These are phyloP conservation scores for Fraxinus paxiana DNA, from an alignment of 305 asterid species.

Conservation along the genomic window DNA sequence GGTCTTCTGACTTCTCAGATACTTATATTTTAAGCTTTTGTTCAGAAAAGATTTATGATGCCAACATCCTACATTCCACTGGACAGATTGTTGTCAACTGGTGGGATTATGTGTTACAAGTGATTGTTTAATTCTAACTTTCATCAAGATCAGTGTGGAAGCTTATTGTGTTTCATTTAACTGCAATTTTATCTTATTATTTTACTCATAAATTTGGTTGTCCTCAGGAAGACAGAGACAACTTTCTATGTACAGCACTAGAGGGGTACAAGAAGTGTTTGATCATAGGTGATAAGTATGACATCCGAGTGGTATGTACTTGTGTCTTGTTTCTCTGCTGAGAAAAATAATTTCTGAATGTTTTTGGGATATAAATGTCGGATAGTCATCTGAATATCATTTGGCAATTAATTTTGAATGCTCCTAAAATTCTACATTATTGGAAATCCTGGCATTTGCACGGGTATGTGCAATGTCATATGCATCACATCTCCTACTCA, in stretches of 20 bases:
- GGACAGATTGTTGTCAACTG: not conserved
- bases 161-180: constrained; percentile 13
- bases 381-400: not conserved
- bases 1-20: constrained; percentile 12
- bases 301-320: constrained; percentile 79
- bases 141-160: not conserved
- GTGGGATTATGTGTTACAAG: not conserved
- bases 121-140: constrained; percentile 4
- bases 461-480: not conserved
- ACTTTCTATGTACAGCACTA: constrained; percentile 67
- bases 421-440: not conserved
- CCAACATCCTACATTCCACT: not conserved
- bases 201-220: constrained; percentile 22
- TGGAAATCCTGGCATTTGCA: constrained; percentile 4
- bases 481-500: constrained; percentile 12
- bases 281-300: constrained; percentile 92
- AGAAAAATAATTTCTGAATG: not conserved
- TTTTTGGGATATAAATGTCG: not conserved
- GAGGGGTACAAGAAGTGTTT: constrained; percentile 80
- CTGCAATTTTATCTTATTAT: constrained; percentile 11
- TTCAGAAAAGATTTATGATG: not conserved
- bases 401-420: not conserved
- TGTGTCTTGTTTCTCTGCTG: constrained; percentile 5
- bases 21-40: not conserved
- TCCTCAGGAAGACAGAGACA: constrained; percentile 85